A percentile compares a stretch with the other conserved stretches of the same genome.
These are phyloP conservation scores for Niveomyces coronatus DNA, from an alignment of 2,329 filamentous ascomycete species.

Conservation along the genomic window DNA sequence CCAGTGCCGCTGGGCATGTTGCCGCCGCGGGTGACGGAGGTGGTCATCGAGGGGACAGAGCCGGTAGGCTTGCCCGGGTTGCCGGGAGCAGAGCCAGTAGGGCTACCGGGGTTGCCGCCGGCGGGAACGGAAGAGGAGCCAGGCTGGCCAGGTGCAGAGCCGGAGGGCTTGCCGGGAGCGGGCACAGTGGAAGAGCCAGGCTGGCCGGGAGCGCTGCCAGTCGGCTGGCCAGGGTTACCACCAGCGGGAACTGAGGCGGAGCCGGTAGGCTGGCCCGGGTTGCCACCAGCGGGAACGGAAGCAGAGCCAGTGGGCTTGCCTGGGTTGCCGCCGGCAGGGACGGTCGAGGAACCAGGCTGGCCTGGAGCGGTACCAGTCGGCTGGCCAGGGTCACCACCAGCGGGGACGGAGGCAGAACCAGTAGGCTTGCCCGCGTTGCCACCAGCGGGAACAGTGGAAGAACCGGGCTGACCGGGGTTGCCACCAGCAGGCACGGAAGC, in stretches of 20 bases:
- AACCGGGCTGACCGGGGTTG: neutral
- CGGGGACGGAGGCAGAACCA: neutral
- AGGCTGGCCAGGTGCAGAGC: too few relatives aligned
- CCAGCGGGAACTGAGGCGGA: neutral
- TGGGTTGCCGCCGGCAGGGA: neutral
- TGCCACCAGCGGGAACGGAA: neutral
- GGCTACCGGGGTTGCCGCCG: neutral
- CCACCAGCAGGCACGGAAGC: neutral
- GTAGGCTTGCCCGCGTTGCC: neutral
- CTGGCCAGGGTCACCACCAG: neutral
- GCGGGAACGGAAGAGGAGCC: neutral
- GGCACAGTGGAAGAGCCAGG: too few relatives aligned
- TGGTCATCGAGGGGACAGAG: neutral
- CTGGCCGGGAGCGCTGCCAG: too few relatives aligned
- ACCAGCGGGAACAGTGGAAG: too few relatives aligned
- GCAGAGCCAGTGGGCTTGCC: neutral
- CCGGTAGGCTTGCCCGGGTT: neutral
- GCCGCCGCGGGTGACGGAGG: neutral
- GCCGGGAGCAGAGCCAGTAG: neutral
- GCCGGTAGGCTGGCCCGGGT: neutral
- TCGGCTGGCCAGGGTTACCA: too few relatives aligned
- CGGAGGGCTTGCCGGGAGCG: too few relatives aligned
- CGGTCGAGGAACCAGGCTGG: neutral
- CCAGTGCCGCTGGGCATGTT: neutral
- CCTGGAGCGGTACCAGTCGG: slow-evolving; percentile 1